Base-by-base conservation (phyloP, 192 early-diverging fungal species). In the Gryganskiella cystojenkinii region DNA sequence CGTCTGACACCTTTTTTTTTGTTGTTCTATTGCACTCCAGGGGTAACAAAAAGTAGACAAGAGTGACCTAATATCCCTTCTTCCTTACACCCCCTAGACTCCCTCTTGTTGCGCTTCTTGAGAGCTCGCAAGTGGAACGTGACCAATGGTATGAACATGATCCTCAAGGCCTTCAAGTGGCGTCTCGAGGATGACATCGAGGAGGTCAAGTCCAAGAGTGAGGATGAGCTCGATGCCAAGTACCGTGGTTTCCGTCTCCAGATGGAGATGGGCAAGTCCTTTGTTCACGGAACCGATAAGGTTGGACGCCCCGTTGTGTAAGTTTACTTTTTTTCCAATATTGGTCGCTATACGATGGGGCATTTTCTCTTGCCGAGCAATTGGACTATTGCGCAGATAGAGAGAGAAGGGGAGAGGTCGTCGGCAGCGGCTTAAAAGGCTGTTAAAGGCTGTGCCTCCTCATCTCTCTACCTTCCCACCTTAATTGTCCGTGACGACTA, bases 71-170 rank as follows among this genome's bases (percentile, higher is more conserved):
- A 40, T 13, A 40, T 40, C 37, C 37, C 37, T 40, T 20, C n/a
- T 40, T 31, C 13, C 13, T 40, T 13, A 9, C 37, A 9, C 37
- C 37, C 11, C 28, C 22, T 44, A 66, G 94, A 95, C 72, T 81
- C 87, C 0, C 78, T 95, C 22, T 31, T 93, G 58, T 83, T 95
- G 49, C 90, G 96, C 7, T 96, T 94, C 82, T 74, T 98, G 44
- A 86, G 95, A 24, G 96, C 96, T 28, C 88, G 96, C 62, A 97
- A 97, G 71, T 98, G 95, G 94, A 87, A 95, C 62, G 85, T 94
- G 6, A 80, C 87, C 40, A 91, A 90, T 35, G 93, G 94, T 1
- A 74, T 91, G 22, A 81, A 60, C 19, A 96, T 96, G 95, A 58
- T 92, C 11, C 63, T 91, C 22, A 79, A 85, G 31, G 85, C 89